phyloP scores from a whole-genome alignment of 768 basidiomycete species.

The Russula virescens region DNA sequence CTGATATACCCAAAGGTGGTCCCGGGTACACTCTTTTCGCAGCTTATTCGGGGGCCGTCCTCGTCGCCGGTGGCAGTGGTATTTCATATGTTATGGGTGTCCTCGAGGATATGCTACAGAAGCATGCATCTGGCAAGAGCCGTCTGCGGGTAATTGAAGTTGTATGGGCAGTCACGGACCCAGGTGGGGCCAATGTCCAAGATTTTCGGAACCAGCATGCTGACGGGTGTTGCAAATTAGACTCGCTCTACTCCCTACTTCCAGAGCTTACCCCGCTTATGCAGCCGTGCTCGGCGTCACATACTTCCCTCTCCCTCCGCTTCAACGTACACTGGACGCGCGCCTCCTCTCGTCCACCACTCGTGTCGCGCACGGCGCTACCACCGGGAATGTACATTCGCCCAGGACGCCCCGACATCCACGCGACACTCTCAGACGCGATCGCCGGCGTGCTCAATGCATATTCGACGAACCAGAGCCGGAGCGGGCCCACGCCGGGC shows the following conservation, averaged over 20 bases:
- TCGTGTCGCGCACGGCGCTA: slow-evolving; percentile 22
- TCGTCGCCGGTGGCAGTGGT: slow-evolving; percentile 57
- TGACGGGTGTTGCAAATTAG: slow-evolving; percentile 26
- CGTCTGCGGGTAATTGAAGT: slow-evolving; percentile 44
- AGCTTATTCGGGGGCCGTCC: slow-evolving; percentile 47
- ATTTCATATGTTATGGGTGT: slow-evolving; percentile 50
- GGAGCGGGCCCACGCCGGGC: slow-evolving; percentile 8
- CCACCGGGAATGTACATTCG: slow-evolving; percentile 31
- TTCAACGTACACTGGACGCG: slow-evolving; percentile 45
- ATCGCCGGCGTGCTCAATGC: slow-evolving; percentile 26
- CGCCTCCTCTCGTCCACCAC: slow-evolving; percentile 26
- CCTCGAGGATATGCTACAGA: slow-evolving; percentile 49
- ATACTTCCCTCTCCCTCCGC: slow-evolving; percentile 31
- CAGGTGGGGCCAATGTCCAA: slow-evolving; percentile 29
- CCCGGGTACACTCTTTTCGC: slow-evolving; percentile 42
- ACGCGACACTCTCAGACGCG: slow-evolving; percentile 24
- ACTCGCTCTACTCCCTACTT: slow-evolving; percentile 36
- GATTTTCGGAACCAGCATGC: slow-evolving; percentile 16
- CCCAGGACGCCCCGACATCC: slow-evolving; percentile 29
- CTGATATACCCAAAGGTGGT: slow-evolving; percentile 31
- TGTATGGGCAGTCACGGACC: slow-evolving; percentile 48
- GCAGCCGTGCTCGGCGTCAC: slow-evolving; percentile 28
- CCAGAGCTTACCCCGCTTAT: slow-evolving; percentile 36
- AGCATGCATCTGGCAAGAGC: slow-evolving; percentile 32
- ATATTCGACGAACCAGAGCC: slow-evolving; percentile 20